Conservation (phyloP, 2,329 filamentous ascomycete genomes). For the Sporothrix sp. region DNA sequence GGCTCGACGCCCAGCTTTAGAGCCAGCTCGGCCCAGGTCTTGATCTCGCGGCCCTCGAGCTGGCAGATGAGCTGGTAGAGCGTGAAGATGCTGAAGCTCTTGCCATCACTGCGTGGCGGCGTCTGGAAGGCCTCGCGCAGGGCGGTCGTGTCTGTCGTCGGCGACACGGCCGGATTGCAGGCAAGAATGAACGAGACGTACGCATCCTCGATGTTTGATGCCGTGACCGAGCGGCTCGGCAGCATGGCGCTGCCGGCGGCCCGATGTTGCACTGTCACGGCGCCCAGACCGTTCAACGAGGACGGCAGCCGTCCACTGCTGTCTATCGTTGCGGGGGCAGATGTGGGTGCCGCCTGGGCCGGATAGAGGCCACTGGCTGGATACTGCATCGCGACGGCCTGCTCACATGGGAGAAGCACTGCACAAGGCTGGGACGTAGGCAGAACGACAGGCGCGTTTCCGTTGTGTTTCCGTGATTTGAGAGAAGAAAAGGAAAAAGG, state of each 20-base stretch:
- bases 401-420: neutral
- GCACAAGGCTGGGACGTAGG: neutral
- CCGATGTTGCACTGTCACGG: neutral
- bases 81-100: conserved; percentile 68
- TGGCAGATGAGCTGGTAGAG: conserved; percentile 71
- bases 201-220: conserved; percentile 65
- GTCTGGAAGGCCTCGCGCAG: conserved; percentile 67
- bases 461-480: neutral
- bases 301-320: neutral
- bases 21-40: conserved; percentile 85
- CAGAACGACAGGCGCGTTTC: neutral
- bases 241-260: conserved; percentile 28
- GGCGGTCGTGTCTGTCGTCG: conserved; percentile 58
- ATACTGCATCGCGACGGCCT: conserved; percentile 5
- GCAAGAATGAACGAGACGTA: conserved; percentile 81
- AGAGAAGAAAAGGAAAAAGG: neutral
- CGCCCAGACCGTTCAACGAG: neutral
- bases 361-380: conserved; percentile 6
- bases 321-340: neutral
- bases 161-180: conserved; percentile 74
- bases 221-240: conserved; percentile 58
- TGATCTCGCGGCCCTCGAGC: conserved; percentile 73
- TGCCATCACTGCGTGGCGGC: conserved; percentile 79
- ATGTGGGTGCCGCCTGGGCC: neutral
- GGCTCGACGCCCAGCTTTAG: conserved; percentile 81